These are phyloP conservation scores for Mycena capillaripes DNA, from an alignment of 768 basidiomycete species.

Conservation along the genomic window DNA sequence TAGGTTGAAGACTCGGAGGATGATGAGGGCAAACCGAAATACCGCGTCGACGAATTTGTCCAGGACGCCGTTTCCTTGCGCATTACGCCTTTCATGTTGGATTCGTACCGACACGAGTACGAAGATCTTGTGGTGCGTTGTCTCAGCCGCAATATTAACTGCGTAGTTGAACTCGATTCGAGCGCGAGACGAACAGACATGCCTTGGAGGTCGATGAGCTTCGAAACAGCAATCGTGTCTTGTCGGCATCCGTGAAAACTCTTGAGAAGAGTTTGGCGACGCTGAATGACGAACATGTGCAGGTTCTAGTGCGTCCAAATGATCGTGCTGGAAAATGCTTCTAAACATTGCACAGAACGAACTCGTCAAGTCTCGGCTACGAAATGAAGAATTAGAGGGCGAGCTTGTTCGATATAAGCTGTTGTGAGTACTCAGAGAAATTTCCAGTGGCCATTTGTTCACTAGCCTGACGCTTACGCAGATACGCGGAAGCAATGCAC, in stretches of 20 bases:
- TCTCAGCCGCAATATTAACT: slow-evolving; percentile 8
- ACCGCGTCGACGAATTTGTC: slow-evolving; percentile 87
- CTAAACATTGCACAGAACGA: slow-evolving; percentile 71
- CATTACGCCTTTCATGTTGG: slow-evolving; percentile 97
- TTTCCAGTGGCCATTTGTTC: slow-evolving; percentile 2
- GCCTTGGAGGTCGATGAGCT: slow-evolving; percentile 87
- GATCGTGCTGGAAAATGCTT: background rate
- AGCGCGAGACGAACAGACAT: slow-evolving; percentile 86
- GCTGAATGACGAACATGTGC: slow-evolving; percentile 87
- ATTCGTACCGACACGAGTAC: slow-evolving; percentile 90
- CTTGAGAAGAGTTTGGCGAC: slow-evolving; percentile 86
- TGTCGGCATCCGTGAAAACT: slow-evolving; percentile 78
- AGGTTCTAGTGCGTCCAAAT: slow-evolving; percentile 67
- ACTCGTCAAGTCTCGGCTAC: slow-evolving; percentile 88
- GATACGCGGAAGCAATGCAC: slow-evolving; percentile 84
- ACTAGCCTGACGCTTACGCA: slow-evolving; percentile 31
- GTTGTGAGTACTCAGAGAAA: slow-evolving; percentile 79
- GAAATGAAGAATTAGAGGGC: slow-evolving; percentile 93
- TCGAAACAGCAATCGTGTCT: slow-evolving; percentile 80
- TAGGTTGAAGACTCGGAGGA: slow-evolving; percentile 45
- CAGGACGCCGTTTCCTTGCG: slow-evolving; percentile 86
- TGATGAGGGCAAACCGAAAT: slow-evolving; percentile 53
- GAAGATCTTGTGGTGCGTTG: slow-evolving; percentile 75
- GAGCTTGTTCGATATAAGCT: slow-evolving; percentile 96
- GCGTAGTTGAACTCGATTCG: background rate